phyloP scores from a whole-genome alignment of 148 eudicot species.

The Chenopodium berlandieri region DNA sequence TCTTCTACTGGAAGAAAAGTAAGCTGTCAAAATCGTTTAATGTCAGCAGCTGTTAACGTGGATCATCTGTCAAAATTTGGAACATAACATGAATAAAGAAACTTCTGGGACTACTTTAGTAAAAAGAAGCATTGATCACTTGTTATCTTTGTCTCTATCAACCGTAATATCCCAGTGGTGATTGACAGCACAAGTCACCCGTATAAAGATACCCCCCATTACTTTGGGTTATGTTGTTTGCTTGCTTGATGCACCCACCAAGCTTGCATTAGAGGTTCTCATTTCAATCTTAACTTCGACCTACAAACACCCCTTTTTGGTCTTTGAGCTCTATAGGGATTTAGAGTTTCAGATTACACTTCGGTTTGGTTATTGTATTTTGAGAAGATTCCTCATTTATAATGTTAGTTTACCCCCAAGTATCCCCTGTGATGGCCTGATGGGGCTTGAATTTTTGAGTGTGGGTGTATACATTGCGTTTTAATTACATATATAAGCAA shows the following conservation, averaged over 20 bases:
- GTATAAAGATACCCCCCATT: background rate
- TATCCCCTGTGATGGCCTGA: too few relatives aligned
- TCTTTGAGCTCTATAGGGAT: too few relatives aligned
- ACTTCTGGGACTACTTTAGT: background rate
- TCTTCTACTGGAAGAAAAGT: slow-evolving; percentile 53
- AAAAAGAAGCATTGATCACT: too few relatives aligned
- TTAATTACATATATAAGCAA: too few relatives aligned
- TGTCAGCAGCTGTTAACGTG: background rate
- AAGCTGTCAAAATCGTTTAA: slow-evolving; percentile 6
- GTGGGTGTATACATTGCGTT: too few relatives aligned
- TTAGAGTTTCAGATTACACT: too few relatives aligned
- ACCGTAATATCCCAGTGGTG: background rate
- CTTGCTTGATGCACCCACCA: background rate
- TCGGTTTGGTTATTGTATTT: too few relatives aligned
- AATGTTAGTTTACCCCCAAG: too few relatives aligned
- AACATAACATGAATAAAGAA: background rate
- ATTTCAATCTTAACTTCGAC: background rate
- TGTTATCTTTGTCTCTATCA: background rate
- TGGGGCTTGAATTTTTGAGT: too few relatives aligned
- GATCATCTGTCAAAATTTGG: background rate
- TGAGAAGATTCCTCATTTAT: too few relatives aligned
- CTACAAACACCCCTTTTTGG: background rate
- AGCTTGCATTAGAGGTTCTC: background rate
- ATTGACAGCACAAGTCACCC: background rate
- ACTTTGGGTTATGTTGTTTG: background rate